phyloP scores from a whole-genome alignment of 2,329 filamentous ascomycete genomes.

The Ustulina deusta region DNA sequence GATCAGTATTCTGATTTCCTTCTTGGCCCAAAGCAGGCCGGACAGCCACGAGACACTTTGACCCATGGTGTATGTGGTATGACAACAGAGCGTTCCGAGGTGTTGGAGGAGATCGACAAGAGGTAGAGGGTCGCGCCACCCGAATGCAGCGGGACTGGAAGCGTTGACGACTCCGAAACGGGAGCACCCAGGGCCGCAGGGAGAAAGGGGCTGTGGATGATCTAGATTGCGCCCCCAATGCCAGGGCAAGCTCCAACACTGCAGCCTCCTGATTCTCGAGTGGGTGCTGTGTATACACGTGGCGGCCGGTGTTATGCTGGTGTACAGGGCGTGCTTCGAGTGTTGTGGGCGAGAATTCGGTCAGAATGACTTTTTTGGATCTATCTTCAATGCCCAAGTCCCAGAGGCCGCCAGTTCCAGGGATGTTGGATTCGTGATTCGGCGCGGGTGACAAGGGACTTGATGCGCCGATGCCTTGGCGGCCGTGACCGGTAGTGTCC shows the following conservation, averaged over 20 bases:
- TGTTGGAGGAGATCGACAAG: neutral
- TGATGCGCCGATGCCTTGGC: conserved; percentile 41
- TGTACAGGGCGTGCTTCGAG: neutral
- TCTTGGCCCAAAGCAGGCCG: conserved; percentile 86
- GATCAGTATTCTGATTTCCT: conserved; percentile 97
- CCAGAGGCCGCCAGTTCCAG: conserved; percentile 38
- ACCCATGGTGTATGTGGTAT: conserved; percentile 62
- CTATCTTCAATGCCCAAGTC: conserved; percentile 21
- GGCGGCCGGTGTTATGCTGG: neutral
- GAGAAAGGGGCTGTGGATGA: conserved; percentile 32
- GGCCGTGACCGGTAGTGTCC: conserved; percentile 22
- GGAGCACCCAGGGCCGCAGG: conserved; percentile 7
- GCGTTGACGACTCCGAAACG: conserved; percentile 10
- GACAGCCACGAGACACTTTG: conserved; percentile 77
- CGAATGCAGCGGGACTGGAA: conserved; percentile 14
- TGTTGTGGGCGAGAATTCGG: conserved; percentile 10
- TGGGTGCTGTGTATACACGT: conserved; percentile 5
- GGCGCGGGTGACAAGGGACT: conserved; percentile 32
- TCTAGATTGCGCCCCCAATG: conserved; percentile 14
- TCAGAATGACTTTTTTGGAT: conserved; percentile 5
- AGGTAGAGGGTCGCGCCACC: conserved; percentile 17
- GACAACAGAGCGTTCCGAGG: neutral
- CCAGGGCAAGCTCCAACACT: neutral
- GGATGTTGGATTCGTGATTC: conserved; percentile 25
- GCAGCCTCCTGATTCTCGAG: conserved; percentile 1